These are phyloP conservation scores for Neonectria neomacrospora DNA, from an alignment of 2,329 filamentous ascomycete species.

Conservation along the genomic window DNA sequence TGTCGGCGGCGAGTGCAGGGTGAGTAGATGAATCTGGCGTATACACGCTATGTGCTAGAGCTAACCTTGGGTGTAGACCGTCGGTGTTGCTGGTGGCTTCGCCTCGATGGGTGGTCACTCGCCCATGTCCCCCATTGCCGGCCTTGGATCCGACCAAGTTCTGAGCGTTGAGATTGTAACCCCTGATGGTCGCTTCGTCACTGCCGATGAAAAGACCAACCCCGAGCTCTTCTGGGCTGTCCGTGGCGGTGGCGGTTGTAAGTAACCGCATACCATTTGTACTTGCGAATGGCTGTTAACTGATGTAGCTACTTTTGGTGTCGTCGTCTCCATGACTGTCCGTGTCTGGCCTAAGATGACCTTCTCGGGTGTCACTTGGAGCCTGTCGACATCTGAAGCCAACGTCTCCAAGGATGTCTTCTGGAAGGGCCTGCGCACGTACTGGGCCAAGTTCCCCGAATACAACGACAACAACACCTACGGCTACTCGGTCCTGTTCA, in stretches of 20 bases:
- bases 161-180: conserved; percentile 61
- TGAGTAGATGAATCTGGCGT: conserved; percentile 24
- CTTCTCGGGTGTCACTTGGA: conserved; percentile 49
- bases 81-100: conserved; percentile 46
- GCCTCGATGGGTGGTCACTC: conserved; percentile 60
- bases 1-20: conserved; percentile 63
- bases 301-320: conserved; percentile 55
- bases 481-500: conserved; percentile 42
- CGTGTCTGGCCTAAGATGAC: conserved; percentile 48
- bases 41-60: neutral
- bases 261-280: neutral
- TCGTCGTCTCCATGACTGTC: conserved; percentile 53
- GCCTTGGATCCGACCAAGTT: conserved; percentile 60
- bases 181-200: conserved; percentile 55
- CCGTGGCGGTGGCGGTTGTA: conserved; percentile 54
- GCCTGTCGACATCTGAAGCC: conserved; percentile 47
- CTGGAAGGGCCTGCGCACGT: conserved; percentile 48
- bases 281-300: neutral
- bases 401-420: conserved; percentile 47
- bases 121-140: conserved; percentile 56
- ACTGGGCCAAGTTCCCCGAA: conserved; percentile 48
- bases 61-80: conserved; percentile 33
- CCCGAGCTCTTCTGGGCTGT: conserved; percentile 63
- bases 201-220: conserved; percentile 54
- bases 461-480: conserved; percentile 46